Percentiles rank a stretch among this genome's conserved stretches.
phyloP scores from a whole-genome alignment of 2,329 filamentous ascomycete genomes.

The Monilinia fructigena region DNA sequence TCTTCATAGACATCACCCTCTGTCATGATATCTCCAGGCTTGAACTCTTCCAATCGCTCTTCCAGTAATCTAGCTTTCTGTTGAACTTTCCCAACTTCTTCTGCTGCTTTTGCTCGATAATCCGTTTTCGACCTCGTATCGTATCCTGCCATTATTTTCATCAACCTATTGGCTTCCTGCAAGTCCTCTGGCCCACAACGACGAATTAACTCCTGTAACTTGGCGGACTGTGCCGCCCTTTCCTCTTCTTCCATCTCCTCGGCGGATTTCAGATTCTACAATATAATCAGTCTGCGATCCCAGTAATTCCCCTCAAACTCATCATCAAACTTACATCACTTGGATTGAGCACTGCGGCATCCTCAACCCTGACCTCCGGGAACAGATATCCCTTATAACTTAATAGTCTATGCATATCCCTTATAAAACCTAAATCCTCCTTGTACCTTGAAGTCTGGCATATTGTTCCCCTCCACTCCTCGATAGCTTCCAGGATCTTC shows the following conservation, averaged over 20 bases:
- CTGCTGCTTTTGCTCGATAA: constrained; percentile 94
- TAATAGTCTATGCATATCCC: constrained; percentile 94
- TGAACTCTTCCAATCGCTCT: constrained; percentile 84
- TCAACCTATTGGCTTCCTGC: constrained; percentile 93
- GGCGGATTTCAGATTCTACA: constrained; percentile 85
- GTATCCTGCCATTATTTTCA: constrained; percentile 99
- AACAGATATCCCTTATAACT: constrained; percentile 98
- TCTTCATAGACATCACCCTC: constrained; percentile 74
- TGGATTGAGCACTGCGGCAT: constrained; percentile 93
- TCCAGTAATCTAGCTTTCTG: constrained; percentile 91
- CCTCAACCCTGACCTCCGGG: constrained; percentile 85
- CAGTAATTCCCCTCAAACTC: constrained; percentile 7
- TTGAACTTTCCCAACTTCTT: constrained; percentile 91
- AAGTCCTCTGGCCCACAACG: constrained; percentile 88
- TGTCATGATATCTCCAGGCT: constrained; percentile 73
- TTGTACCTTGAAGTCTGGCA: constrained; percentile 98
- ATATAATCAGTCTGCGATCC: constrained; percentile 35
- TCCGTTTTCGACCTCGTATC: constrained; percentile 95
- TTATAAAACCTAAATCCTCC: constrained; percentile 91
- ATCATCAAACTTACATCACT: constrained; percentile 71
- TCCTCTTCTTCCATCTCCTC: constrained; percentile 99
- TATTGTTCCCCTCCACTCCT: constrained; percentile 98
- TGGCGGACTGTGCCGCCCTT: constrained; percentile 90
- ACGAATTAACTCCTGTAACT: constrained; percentile 93
- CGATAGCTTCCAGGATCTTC: constrained; percentile 92